Base-by-base conservation (phyloP, 2,329 filamentous ascomycete species). In the Aulographum hederae region DNA sequence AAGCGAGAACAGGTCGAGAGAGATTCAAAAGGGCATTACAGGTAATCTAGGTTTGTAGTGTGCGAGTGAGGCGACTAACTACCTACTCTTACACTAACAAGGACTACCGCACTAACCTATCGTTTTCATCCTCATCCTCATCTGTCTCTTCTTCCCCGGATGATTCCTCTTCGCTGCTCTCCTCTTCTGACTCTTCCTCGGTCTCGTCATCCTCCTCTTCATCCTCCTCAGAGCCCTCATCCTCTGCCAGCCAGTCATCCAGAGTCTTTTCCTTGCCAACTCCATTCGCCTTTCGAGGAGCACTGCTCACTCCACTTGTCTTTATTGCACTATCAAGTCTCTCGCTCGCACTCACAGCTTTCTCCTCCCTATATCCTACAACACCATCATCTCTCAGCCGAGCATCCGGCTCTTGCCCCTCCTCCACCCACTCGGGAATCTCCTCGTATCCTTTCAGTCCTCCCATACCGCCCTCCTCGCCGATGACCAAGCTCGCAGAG, bases 191-290 rank as follows among this genome's bases (percentile, higher is more conserved):
- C 33, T 66, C 63, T 2, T 64, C 63, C 0, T 65, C 61, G 0
- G 27, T 28, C 14, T 28, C 27, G 57, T 65, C 66, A 4, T 63
- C 64, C 2, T 61, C 63, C 13, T 41, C 40, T 16, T 66, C 63
- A 6, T 63, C 61, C 8, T 66, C 67, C 2, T 63, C 68, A n/a
- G 63, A 65, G 18, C 60, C 63, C 12, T 72, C 69, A 27, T 70
- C 72, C 45, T 82, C 78, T 4, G 76, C 82, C 34, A 95, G 61
- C 85, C 89, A 95, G 50, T 93, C 82, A 57, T 95, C 84, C 38
- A 98, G 57, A 14, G 76, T 81, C 65, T 92, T 93, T 26, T 71
- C 70, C 32, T 73, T 73, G 4, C n/a, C n/a, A n/a, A 56, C 53
- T 58, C 68, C 52, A 45, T 73, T 73, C 11, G 56, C 52, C 43